phyloP scores from a whole-genome alignment of 2,329 filamentous ascomycete genomes.

The Ceratocystis lukuohia region DNA sequence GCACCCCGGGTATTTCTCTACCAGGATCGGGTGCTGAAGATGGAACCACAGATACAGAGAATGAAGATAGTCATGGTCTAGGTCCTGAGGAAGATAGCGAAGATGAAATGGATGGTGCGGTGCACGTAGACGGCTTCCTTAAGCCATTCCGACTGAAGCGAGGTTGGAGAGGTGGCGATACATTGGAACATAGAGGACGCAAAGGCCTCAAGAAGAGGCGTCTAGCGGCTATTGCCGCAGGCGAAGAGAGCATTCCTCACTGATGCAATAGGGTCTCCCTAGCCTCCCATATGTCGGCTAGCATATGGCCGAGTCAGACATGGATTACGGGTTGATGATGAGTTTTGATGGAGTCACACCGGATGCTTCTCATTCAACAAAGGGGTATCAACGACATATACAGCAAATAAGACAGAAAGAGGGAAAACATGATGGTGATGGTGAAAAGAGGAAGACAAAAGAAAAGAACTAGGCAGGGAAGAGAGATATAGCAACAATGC shows the following conservation, averaged over 20 bases:
- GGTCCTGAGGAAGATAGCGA: conserved; percentile 31
- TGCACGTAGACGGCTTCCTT: conserved; percentile 57
- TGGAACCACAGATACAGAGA: conserved; percentile 13
- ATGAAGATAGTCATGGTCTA: conserved; percentile 9
- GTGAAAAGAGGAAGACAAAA: not conserved
- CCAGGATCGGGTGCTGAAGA: conserved; percentile 3
- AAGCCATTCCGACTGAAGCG: conserved; percentile 37
- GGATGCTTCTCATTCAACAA: conserved; percentile 10
- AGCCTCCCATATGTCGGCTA: not conserved
- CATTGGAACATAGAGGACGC: conserved; percentile 23
- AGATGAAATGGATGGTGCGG: conserved; percentile 45
- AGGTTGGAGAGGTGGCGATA: conserved; percentile 33
- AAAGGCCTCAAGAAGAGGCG: conserved; percentile 20
- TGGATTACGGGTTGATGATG: too few relatives aligned
- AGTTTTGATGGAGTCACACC: not conserved
- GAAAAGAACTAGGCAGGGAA: not conserved
- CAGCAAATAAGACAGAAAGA: conserved; percentile 8
- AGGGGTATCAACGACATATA: conserved; percentile 15
- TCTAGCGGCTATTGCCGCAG: not conserved
- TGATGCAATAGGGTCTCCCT: not conserved
- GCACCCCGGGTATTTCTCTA: conserved; percentile 4
- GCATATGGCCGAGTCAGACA: too few relatives aligned
- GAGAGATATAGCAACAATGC: not conserved
- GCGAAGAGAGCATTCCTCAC: not conserved
- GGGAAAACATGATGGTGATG: not conserved